Percentiles rank a stretch among this genome's conserved stretches.
These are phyloP conservation scores for Kurtzmaniella cleridarum DNA, from an alignment of 805 yeast species.

Conservation along the genomic window DNA sequence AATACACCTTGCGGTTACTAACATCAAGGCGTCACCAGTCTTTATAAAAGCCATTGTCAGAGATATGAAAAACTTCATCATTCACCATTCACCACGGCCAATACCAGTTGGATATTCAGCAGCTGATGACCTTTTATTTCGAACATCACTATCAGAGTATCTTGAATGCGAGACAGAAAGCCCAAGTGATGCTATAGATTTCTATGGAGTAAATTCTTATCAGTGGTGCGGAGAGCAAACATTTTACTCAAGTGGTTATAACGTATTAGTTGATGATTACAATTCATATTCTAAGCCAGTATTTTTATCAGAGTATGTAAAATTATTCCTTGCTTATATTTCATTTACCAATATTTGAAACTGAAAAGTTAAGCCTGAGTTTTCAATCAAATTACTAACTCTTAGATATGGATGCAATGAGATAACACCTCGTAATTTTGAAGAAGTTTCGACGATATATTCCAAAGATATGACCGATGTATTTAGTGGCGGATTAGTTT, in stretches of 20 bases:
- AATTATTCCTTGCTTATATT: not conserved
- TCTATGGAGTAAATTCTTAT: conserved; percentile 76
- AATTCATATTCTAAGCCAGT: conserved; percentile 66
- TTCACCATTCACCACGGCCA: conserved; percentile 49
- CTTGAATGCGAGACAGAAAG: conserved; percentile 65
- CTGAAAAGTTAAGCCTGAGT: too few species aligned
- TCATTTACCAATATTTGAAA: not conserved
- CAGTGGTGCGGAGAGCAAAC: conserved; percentile 90
- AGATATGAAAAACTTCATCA: conserved; percentile 74
- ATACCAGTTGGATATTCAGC: conserved; percentile 96
- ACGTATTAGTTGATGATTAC: conserved; percentile 66
- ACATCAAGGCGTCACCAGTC: conserved; percentile 48
- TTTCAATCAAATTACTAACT: too few species aligned
- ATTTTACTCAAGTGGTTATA: conserved; percentile 66
- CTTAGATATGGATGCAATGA: conserved; percentile 69
- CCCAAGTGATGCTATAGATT: conserved; percentile 59
- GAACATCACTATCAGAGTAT: conserved; percentile 73
- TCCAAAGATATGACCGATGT: conserved; percentile 68
- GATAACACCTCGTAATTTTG: conserved; percentile 71
- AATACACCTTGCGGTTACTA: conserved; percentile 1
- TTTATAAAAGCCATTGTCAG: conserved; percentile 74
- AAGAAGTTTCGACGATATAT: conserved; percentile 66
- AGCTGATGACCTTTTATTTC: conserved; percentile 80
- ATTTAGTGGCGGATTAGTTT: conserved; percentile 82
- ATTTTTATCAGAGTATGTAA: conserved; percentile 72